Evolutionary conservation across 306 rosid species (phyloP).

Genomic region (Hippophae rhamnoides): DNA sequence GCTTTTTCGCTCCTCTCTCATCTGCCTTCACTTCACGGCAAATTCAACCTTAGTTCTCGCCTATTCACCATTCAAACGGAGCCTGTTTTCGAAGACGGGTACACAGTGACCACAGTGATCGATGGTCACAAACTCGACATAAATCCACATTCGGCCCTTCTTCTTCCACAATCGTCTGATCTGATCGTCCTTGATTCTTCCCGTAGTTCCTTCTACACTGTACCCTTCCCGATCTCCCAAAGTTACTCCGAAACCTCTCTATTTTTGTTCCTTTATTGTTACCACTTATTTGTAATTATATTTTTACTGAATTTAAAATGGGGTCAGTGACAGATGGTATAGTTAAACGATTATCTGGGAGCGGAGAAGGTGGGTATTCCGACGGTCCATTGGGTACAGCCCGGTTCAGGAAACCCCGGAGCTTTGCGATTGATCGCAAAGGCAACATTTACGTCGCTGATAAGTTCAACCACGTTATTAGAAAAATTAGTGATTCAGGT

Average conservation of each 20-base stretch:
- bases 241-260: constrained; percentile 23
- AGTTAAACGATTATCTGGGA: constrained; percentile 33
- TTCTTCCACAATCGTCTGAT: constrained; percentile 42
- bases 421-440: constrained; percentile 48
- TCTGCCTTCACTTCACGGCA: constrained; percentile 27
- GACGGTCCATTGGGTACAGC: constrained; percentile 53
- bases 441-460: constrained; percentile 75
- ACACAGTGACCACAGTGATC: constrained; percentile 45
- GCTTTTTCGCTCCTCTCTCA: constrained; percentile 18
- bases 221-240: constrained; percentile 34
- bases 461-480: constrained; percentile 25
- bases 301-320: no score
- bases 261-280: not conserved
- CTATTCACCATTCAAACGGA: constrained; percentile 28
- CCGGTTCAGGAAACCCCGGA: constrained; percentile 33
- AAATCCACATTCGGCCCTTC: constrained; percentile 30
- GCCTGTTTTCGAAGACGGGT: constrained; percentile 50
- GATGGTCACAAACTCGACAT: constrained; percentile 51
- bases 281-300: no score
- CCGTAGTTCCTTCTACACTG: constrained; percentile 41
- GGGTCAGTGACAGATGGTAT: constrained; percentile 32
- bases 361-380: constrained; percentile 30
- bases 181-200: constrained; percentile 43
- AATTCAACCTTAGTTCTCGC: not conserved
- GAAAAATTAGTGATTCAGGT: constrained; percentile 55